Percentiles rank a stretch among this genome's conserved stretches.
phyloP scores from a whole-genome alignment of 768 basidiomycete species.

The Pleurotus eryngii region DNA sequence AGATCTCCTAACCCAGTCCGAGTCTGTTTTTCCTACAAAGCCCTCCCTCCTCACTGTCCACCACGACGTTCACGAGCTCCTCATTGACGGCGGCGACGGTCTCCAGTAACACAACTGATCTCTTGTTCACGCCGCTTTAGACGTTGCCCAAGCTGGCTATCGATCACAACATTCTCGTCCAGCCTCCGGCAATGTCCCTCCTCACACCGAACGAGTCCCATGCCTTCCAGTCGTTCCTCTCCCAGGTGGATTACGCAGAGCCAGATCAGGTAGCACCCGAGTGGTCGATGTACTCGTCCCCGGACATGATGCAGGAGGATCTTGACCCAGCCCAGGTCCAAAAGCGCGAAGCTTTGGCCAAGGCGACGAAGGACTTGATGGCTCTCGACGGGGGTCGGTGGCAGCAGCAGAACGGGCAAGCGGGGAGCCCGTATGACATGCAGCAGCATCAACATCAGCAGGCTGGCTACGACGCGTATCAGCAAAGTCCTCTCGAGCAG shows the following conservation, averaged over 20 bases:
- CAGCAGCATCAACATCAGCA: slow-evolving; percentile 12
- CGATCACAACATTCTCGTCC: slow-evolving; percentile 8
- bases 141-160: slow-evolving; percentile 9
- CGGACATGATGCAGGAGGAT: slow-evolving; percentile 40
- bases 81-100: neutral
- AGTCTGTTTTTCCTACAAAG: neutral
- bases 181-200: slow-evolving; percentile 44
- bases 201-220: slow-evolving; percentile 65
- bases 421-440: slow-evolving; percentile 13
- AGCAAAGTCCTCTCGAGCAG: slow-evolving; percentile 11
- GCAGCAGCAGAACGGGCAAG: slow-evolving; percentile 20
- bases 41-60: neutral
- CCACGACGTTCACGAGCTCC: slow-evolving; percentile 2
- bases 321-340: slow-evolving; percentile 46
- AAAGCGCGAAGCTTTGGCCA: slow-evolving; percentile 54
- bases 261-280: slow-evolving; percentile 38
- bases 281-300: slow-evolving; percentile 42
- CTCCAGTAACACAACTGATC: neutral
- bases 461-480: slow-evolving; percentile 13
- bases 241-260: slow-evolving; percentile 43
- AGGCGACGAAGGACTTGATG: slow-evolving; percentile 85
- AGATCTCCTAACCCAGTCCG: slow-evolving; percentile 9
- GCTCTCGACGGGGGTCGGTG: slow-evolving; percentile 52
- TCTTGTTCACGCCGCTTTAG: neutral
- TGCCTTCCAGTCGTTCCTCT: slow-evolving; percentile 68